Conservation (phyloP, 2,329 filamentous ascomycete species). For the Fusarium multiceps region DNA sequence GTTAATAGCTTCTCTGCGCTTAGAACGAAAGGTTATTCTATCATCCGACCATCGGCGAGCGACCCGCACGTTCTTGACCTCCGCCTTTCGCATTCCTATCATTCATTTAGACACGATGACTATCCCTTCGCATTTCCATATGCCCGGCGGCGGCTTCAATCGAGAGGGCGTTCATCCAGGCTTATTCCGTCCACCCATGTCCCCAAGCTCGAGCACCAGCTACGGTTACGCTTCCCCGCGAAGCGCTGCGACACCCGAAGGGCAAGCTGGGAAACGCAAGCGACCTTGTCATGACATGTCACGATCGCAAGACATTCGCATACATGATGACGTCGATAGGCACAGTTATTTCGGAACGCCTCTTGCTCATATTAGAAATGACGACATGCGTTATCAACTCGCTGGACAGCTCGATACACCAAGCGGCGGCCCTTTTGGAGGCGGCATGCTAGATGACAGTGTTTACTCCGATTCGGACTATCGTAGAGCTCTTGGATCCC, state of each 20-base stretch:
- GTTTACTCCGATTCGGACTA: slow-evolving; percentile 69
- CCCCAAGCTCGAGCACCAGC: slow-evolving; percentile 54
- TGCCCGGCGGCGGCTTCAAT: slow-evolving; percentile 52
- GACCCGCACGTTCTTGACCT: slow-evolving; percentile 5
- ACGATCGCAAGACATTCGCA: slow-evolving; percentile 40
- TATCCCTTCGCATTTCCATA: slow-evolving; percentile 49
- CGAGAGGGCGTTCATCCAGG: slow-evolving; percentile 56
- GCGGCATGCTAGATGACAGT: slow-evolving; percentile 61
- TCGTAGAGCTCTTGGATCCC: slow-evolving; percentile 63
- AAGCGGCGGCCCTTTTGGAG: slow-evolving; percentile 47
- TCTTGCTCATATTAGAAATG: slow-evolving; percentile 25
- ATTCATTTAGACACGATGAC: slow-evolving; percentile 41
- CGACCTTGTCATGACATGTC: slow-evolving; percentile 51
- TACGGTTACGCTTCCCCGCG: slow-evolving; percentile 50
- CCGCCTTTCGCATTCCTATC: slow-evolving; percentile 11
- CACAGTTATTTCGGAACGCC: slow-evolving; percentile 41
- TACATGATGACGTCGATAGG: slow-evolving; percentile 34
- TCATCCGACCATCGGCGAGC: slow-evolving; percentile 8
- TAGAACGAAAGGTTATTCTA: slow-evolving; percentile 13
- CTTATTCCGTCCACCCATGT: slow-evolving; percentile 60
- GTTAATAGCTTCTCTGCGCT: slow-evolving; percentile 22
- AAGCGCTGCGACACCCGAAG: slow-evolving; percentile 36
- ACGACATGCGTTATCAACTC: slow-evolving; percentile 57
- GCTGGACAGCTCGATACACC: slow-evolving; percentile 66
- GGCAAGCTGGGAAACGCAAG: slow-evolving; percentile 59